Conservation (phyloP, 2,329 filamentous ascomycete genomes). For the Calonectria pauciramosa region DNA sequence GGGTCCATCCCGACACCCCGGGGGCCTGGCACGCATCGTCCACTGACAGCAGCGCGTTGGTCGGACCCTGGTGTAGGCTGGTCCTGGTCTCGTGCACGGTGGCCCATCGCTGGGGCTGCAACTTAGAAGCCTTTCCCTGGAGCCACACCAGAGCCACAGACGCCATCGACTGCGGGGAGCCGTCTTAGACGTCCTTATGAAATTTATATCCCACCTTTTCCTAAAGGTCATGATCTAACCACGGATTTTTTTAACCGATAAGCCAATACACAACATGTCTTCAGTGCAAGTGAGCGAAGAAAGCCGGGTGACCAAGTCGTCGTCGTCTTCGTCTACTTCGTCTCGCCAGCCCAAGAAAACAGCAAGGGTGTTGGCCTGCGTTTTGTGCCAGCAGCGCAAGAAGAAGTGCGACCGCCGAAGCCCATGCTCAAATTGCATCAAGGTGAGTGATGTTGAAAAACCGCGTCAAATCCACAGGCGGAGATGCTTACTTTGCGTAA, state of each 20-base stretch:
- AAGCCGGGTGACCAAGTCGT: conserved; percentile 1
- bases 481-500: background rate
- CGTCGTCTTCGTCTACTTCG: conserved; percentile 23
- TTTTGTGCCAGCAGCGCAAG: conserved; percentile 50
- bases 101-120: background rate
- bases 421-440: conserved; percentile 48
- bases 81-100: conserved; percentile 1
- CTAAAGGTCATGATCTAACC: background rate
- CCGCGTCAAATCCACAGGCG: background rate
- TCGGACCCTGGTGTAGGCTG: background rate
- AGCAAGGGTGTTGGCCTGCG: conserved; percentile 40
- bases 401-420: conserved; percentile 51
- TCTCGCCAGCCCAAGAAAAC: conserved; percentile 33
- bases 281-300: conserved; percentile 6
- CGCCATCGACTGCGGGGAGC: conserved; percentile 3
- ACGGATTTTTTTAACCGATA: background rate
- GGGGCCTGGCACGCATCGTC: conserved; percentile 16
- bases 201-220: conserved; percentile 9
- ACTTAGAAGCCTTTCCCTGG: background rate
- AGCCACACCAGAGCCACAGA: background rate
- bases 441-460: conserved; percentile 32
- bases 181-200: background rate
- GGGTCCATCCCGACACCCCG: conserved; percentile 39
- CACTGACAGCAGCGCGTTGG: background rate
- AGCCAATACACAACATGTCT: conserved; percentile 9